Base-by-base conservation (phyloP, 164 flowering plant species). In the Tetrastigma voinierianum region DNA sequence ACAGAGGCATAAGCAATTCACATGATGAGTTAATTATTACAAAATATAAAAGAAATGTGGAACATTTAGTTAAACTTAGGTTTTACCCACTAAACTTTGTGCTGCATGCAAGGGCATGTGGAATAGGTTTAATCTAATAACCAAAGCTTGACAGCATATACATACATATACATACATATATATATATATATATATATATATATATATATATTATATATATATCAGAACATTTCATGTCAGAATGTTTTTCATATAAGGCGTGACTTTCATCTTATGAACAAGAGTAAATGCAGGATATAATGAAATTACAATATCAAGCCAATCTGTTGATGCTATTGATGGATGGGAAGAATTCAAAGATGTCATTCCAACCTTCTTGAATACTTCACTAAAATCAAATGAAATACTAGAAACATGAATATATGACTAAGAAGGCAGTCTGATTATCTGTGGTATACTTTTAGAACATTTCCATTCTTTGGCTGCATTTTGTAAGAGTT, bases 381-480 rank as follows among this genome's bases (percentile, higher is more conserved):
- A 71, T 32, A 70, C 86, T 11, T 48, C 75, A 2, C 0, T 78
- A 1, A 66, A 19, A 60, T 58, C 82, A 63, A 19, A 76, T 51
- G 8, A 15, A 0, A 53, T 84, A 20, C 67, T 82, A 52, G 87
- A 86, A 66, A 86, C 45, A 80, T 75, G 77, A 73, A 58, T 55
- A 58, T 55, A 68, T 72, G 8, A 84, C 90, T 17, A 79, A 86
- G 65, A 87, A 86, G 67, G 65, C n/a, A 17, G 55, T 75, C 87
- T 19, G 90, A 86, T 63, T 82, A 83, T 59, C 82, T 86, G 46
- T 78, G 81, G 96, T 88, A 90, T 66, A 84, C 84, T 66, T 46
- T 77, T 62, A 83, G 90, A 91, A 88, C 77, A 46, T 10, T 15
- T 25, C 32, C 9, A 24, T 6, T 51, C 48, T 45, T 16, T 11